These are phyloP conservation scores for Pseudonectria foliicola DNA, from an alignment of 2,329 filamentous ascomycete genomes.

Conservation along the genomic window DNA sequence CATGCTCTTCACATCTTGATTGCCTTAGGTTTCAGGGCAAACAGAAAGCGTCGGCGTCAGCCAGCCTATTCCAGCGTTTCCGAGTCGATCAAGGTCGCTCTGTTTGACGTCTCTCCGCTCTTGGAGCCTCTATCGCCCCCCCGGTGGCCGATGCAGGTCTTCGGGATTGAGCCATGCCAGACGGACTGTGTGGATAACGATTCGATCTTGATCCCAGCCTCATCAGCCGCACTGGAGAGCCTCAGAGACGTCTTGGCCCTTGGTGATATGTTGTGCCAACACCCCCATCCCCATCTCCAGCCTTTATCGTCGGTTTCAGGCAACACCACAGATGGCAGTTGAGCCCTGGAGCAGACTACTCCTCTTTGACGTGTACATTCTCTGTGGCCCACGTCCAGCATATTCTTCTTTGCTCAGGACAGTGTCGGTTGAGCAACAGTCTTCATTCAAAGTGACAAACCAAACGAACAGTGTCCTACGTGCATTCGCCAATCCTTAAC, in stretches of 20 bases:
- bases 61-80: too few relatives aligned
- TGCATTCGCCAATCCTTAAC: too few relatives aligned
- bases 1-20: too few relatives aligned
- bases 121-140: too few relatives aligned
- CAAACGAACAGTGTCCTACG: background rate
- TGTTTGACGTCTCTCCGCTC: too few relatives aligned
- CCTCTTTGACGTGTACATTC: too few relatives aligned
- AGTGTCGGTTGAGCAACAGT: slow-evolving; percentile 1
- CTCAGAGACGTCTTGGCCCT: slow-evolving; percentile 4
- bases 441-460: background rate
- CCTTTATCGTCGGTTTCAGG: slow-evolving; percentile 2
- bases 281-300: background rate
- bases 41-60: too few relatives aligned
- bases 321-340: slow-evolving; percentile 2
- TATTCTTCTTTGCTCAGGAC: slow-evolving; percentile 3
- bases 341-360: background rate
- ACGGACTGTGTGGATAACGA: slow-evolving; percentile 4
- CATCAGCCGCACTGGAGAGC: slow-evolving; percentile 4
- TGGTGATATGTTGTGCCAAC: too few relatives aligned
- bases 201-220: background rate
- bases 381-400: slow-evolving; percentile 8
- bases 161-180: slow-evolving; percentile 6
- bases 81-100: too few relatives aligned
- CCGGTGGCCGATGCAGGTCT: slow-evolving; percentile 1
- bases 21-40: too few relatives aligned